Evolutionary conservation across 306 rosid species (phyloP).

Genomic region (Prunus davidiana): DNA sequence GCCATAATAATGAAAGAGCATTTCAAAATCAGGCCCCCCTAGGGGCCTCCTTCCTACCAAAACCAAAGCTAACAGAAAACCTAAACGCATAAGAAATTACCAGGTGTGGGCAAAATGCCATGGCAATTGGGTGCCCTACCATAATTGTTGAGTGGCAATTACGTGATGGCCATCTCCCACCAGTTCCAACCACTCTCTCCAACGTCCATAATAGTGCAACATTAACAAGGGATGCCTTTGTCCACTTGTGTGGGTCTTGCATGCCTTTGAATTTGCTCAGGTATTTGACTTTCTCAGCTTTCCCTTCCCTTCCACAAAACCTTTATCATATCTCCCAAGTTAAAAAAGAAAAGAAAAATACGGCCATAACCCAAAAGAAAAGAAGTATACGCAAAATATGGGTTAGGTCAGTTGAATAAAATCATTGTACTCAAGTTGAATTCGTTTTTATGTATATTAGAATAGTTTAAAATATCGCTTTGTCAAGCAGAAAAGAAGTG

Average conservation of each 20-base stretch:
- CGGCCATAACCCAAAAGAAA: not conserved
- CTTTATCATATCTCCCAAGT: not conserved
- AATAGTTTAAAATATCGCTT: too few relatives aligned
- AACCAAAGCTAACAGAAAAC: not conserved
- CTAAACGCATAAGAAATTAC: not conserved
- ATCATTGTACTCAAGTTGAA: too few relatives aligned
- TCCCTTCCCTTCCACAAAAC: not conserved
- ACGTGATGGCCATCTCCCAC: slow-evolving; percentile 42
- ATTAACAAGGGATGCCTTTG: slow-evolving; percentile 1
- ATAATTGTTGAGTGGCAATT: slow-evolving; percentile 39
- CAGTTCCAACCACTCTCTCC: slow-evolving; percentile 42
- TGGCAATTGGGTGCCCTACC: slow-evolving; percentile 9
- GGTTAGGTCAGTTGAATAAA: too few relatives aligned
- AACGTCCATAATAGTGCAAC: slow-evolving; percentile 13
- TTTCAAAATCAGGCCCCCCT: not conserved
- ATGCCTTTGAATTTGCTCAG: not conserved
- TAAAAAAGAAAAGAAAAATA: not conserved
- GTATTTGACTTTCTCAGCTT: not conserved
- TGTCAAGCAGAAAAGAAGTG: too few relatives aligned
- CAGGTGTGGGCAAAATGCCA: slow-evolving; percentile 16
- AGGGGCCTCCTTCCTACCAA: slow-evolving; percentile 2
- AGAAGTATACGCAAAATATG: too few relatives aligned
- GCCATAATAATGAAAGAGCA: not conserved
- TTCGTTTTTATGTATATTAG: too few relatives aligned
- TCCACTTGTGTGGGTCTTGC: slow-evolving; percentile 10